phyloP scores from a whole-genome alignment of 2,329 filamentous ascomycete genomes.

The Bipolaris cookei region DNA sequence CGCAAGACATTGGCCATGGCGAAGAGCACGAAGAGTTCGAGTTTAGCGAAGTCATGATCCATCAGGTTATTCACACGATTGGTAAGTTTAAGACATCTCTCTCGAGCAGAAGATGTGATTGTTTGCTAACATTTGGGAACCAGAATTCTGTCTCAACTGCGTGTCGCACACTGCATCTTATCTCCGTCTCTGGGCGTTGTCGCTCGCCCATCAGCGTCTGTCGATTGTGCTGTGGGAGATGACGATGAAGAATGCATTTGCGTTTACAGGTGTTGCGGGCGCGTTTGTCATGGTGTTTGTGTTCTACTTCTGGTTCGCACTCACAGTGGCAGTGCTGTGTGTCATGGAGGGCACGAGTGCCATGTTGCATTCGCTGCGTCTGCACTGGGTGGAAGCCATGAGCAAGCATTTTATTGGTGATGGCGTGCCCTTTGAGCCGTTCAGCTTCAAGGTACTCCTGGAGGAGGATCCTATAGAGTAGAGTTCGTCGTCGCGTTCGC shows the following conservation, averaged over 20 bases:
- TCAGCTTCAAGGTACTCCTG: slow-evolving; percentile 82
- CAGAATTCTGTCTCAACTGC: slow-evolving; percentile 98
- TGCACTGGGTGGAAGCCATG: slow-evolving; percentile 98
- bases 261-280: slow-evolving; percentile 68
- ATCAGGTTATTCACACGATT: slow-evolving; percentile 98
- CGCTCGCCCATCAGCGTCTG: slow-evolving; percentile 95
- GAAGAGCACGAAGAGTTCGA: slow-evolving; percentile 97
- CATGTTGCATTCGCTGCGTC: slow-evolving; percentile 88
- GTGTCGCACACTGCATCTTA: slow-evolving; percentile 99
- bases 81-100: slow-evolving; percentile 62
- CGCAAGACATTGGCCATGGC: slow-evolving; percentile 73
- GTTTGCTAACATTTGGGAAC: slow-evolving; percentile 26
- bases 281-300: slow-evolving; percentile 80
- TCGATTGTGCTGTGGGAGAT: slow-evolving; percentile 96
- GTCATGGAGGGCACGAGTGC: slow-evolving; percentile 96
- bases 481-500: background rate
- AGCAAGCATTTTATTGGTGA: slow-evolving; percentile 96
- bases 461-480: slow-evolving; percentile 72
- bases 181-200: slow-evolving; percentile 96
- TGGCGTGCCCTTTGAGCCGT: slow-evolving; percentile 83
- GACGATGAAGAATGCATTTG: slow-evolving; percentile 83
- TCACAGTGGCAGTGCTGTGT: slow-evolving; percentile 80
- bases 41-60: slow-evolving; percentile 96
- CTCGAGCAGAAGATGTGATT: background rate
- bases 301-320: slow-evolving; percentile 89